Evolutionary conservation across 768 basidiomycete species (phyloP).

Genomic region (Termitomyces bulborhizus): DNA sequence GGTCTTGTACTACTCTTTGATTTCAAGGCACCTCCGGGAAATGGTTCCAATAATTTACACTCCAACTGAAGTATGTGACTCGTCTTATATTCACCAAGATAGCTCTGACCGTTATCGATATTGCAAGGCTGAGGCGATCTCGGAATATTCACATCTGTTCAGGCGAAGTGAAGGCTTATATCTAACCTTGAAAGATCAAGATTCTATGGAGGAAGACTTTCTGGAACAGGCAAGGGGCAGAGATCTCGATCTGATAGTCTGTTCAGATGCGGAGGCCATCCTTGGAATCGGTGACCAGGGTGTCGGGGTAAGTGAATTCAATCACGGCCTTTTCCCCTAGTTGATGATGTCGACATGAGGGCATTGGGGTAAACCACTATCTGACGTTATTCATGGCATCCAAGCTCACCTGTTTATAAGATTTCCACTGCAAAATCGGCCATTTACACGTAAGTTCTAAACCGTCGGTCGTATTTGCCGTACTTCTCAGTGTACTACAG

Average conservation of each 20-base stretch:
- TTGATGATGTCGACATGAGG: constrained; percentile 22
- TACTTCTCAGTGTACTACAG: constrained; percentile 21
- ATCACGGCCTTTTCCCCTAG: not conserved
- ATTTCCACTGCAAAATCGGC: constrained; percentile 76
- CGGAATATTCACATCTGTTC: constrained; percentile 81
- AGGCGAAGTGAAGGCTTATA: constrained; percentile 74
- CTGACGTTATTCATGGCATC: not conserved
- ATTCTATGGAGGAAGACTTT: constrained; percentile 73
- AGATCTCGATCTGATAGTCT: constrained; percentile 73
- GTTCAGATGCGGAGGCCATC: constrained; percentile 82
- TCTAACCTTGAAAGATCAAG: constrained; percentile 52
- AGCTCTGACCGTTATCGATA: not conserved
- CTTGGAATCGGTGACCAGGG: constrained; percentile 65
- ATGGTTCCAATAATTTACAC: constrained; percentile 75
- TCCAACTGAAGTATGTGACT: constrained; percentile 56
- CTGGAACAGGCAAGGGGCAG: constrained; percentile 56
- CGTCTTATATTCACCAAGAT: not conserved
- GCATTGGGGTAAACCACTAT: constrained; percentile 40
- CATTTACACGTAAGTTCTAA: constrained; percentile 52
- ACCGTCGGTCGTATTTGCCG: not conserved
- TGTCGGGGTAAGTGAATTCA: constrained; percentile 43
- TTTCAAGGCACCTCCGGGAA: constrained; percentile 53
- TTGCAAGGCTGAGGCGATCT: constrained; percentile 70
- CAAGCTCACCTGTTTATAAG: constrained; percentile 23
- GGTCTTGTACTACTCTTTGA: constrained; percentile 72